Percentiles rank a stretch among this genome's conserved stretches.
phyloP scores from a whole-genome alignment of 331 rosid genomes.

The Acacia pycnantha region DNA sequence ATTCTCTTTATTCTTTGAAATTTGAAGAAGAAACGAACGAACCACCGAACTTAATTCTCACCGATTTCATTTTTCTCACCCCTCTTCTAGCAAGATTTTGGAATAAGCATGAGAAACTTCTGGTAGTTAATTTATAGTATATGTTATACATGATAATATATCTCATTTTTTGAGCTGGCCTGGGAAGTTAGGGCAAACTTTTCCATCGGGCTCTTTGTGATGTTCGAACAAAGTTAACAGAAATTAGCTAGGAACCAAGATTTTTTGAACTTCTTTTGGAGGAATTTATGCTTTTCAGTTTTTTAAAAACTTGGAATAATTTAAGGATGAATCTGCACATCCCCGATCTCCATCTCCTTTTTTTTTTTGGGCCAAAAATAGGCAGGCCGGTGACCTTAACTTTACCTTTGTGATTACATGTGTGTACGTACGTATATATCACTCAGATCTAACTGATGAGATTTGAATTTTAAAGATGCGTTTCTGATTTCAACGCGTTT shows the following conservation, averaged over 20 bases:
- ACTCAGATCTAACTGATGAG: neutral
- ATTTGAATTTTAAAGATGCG: neutral
- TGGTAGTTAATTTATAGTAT: neutral
- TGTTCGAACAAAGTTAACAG: neutral
- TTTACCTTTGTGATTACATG: neutral
- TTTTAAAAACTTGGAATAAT: neutral
- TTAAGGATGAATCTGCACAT: neutral
- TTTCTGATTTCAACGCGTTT: neutral
- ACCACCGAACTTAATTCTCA: neutral
- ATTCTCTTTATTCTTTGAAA: neutral
- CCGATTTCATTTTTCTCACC: neutral
- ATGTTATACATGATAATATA: neutral
- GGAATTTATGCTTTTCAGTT: neutral
- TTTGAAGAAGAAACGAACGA: neutral
- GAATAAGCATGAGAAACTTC: neutral
- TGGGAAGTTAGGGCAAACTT: constrained; percentile 20
- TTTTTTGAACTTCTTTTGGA: neutral
- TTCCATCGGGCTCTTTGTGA: neutral
- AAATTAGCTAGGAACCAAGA: neutral
- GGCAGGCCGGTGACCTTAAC: neutral
- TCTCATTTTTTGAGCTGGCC: neutral
- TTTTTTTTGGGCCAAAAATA: neutral
- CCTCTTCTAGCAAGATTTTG: neutral
- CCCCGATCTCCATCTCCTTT: neutral
- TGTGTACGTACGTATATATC: neutral